Percentiles rank a stretch among this genome's conserved stretches.
phyloP scores from a whole-genome alignment of 1,139 yeast species.

The Sugiyamaella castrensis region DNA sequence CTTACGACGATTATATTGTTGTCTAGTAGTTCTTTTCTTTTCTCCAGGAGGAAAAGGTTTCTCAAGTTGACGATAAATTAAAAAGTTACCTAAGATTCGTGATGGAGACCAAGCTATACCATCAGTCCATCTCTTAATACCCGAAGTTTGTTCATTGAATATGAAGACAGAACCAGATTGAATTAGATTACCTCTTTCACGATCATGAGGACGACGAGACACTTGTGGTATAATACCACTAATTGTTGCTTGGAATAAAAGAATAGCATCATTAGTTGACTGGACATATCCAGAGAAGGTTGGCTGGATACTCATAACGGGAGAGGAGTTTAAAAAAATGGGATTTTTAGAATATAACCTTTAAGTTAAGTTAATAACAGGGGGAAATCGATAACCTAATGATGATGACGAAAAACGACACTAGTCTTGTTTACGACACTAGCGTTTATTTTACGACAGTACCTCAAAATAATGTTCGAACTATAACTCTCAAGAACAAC shows the following conservation, averaged over 20 bases:
- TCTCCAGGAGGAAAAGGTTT: constrained; percentile 47
- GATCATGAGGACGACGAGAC: constrained; percentile 76
- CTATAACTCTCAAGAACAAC: background rate
- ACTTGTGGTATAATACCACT: constrained; percentile 62
- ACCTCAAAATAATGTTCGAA: background rate
- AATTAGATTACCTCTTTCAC: constrained; percentile 65
- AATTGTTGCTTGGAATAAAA: constrained; percentile 75
- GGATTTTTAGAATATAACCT: background rate
- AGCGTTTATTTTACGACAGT: background rate
- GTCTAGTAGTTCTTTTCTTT: constrained; percentile 38
- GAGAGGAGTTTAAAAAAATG: background rate
- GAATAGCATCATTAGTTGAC: constrained; percentile 76
- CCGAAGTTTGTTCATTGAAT: constrained; percentile 76
- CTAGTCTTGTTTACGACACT: background rate
- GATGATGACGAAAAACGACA: background rate
- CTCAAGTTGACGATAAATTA: constrained; percentile 78
- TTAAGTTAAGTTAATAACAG: background rate
- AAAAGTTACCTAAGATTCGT: constrained; percentile 75
- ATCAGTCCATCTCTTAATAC: constrained; percentile 92
- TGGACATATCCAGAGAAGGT: constrained; percentile 78
- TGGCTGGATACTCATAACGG: constrained; percentile 43
- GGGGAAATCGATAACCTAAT: no score
- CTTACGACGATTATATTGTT: constrained; percentile 24
- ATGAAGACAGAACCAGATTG: constrained; percentile 80
- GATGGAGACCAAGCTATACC: constrained; percentile 93